Evolutionary conservation across 768 basidiomycete species (phyloP), one percentile per base, ranked within the genome.

Genomic region (Dacryopinax spathularia): DNA sequence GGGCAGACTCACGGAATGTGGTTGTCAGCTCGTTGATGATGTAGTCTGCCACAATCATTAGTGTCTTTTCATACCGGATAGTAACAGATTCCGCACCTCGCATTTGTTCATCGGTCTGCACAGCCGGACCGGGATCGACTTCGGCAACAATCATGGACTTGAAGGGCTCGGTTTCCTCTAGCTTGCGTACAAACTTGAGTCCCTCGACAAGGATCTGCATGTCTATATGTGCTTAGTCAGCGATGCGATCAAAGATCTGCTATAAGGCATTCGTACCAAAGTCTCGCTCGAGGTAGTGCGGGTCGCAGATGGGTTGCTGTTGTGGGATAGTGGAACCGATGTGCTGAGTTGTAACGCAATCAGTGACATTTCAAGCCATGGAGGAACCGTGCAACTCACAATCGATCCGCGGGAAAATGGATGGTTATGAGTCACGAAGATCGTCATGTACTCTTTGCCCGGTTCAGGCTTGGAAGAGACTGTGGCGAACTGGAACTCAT

Each of bases 381-480:
- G n/a, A 36, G 33, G 27, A 10, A 72, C 16, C 25, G 3, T 20
- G 25, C 34, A 27, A 33, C 78, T 41, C 60, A 80, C 80, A 63
- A 83, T 78, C 0, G 77, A 75, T 1, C 82, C 82, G 13, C 81
- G 72, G 12, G 78, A 80, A 65, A 81, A 75, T 1, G 74, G 74
- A 60, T 82, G 77, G 62, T 79, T 79, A 16, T 74, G 66, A 0
- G 73, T 71, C 5, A 67, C 68, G 5, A 73, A 44, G 20, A 81
- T 43, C 0, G 77, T 75, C 20, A 78, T 39, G 66, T 82, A 82
- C 18, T 69, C 74, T 68, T 78, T 79, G 1, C 76, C 77, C 0
- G 73, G 66, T 62, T 72, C 73, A 0, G 77, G 75, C 0, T 70
- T 67, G 36, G 43, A 15, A 9, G 10, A 7, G 13, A 7, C 25